Base-by-base conservation (phyloP, 345 rosid species). In the Arabidopsis suecica region DNA sequence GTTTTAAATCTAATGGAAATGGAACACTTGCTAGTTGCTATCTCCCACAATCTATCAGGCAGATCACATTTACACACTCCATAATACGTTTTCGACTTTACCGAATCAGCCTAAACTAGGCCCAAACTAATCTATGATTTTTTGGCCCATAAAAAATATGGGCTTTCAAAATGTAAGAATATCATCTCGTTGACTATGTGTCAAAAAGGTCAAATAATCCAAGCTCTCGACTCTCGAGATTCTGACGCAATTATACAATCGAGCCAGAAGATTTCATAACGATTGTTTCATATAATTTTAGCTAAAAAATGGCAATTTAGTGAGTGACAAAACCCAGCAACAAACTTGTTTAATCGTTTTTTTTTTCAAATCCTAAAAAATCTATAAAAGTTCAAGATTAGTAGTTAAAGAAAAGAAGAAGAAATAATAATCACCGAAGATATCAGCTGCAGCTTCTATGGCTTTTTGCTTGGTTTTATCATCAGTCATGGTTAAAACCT, bases 401-500 rank as follows among this genome's bases (percentile, higher is more conserved):
- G 13, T n/a, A n/a, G 37, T 9, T 25, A 63, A 9, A 18, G 64
- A 42, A 11, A 65, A 5, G 18, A 30, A 51, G 40, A 14, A 20
- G 36, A 16, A 40, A 42, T 5, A 23, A 42, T 20, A 32, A 38
- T 18, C 70, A 91, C 98, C 97, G 37, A 42, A 88, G 45, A 90
- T 90, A 80, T 91, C 95, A 72, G 97, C 96, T 57, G 93, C 92
- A 61, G 95, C 97, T 82, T 84, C 93, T 4, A 94, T 86, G 60
- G 97, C 96, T 74, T 91, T 91, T 82, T 89, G 95, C 84, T 90
- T 94, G 5, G 96, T 88, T 73, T 84, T 94, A 0, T 90, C 97
- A 68, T 94, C 96, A 7, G 95, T 90, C 96, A 94, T 94, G 76
- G 96, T 91, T 80, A 90, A 66, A 32, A 94, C 87, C 88, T 88